These are phyloP conservation scores for Mentha longifolia DNA, from an alignment of 257 asterid species.

Conservation along the genomic window DNA sequence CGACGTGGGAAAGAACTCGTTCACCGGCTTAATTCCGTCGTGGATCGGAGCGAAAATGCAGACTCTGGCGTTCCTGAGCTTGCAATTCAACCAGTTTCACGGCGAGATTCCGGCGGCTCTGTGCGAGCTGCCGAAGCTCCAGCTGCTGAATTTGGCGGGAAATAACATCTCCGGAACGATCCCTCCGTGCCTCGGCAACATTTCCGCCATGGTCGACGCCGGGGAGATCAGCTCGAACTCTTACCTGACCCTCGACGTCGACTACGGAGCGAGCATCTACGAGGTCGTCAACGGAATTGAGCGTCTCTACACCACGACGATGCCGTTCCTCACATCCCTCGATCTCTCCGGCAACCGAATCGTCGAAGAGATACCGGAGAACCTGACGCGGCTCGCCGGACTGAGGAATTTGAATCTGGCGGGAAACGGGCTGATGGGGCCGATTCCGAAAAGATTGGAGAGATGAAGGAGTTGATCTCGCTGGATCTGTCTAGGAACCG, in stretches of 20 bases:
- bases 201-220: conserved; percentile 26
- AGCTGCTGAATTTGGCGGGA: conserved; percentile 29
- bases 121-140: conserved; percentile 28
- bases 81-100: conserved; percentile 20
- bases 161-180: conserved; percentile 14
- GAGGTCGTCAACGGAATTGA: conserved; percentile 29
- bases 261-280: conserved; percentile 28
- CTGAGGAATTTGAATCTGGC: conserved; percentile 27
- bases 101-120: conserved; percentile 23
- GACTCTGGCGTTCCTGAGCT: conserved; percentile 27
- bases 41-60: conserved; percentile 28
- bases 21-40: conserved; percentile 26
- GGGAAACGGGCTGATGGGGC: conserved; percentile 30
- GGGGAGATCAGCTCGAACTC: neutral
- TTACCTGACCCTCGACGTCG: conserved; percentile 28
- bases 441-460: conserved; percentile 25
- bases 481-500: conserved; percentile 31
- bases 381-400: conserved; percentile 19
- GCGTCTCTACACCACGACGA: conserved; percentile 30
- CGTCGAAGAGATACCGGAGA: conserved; percentile 25
- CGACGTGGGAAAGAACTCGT: conserved; percentile 27
- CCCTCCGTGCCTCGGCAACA: conserved; percentile 30
- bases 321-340: conserved; percentile 30
- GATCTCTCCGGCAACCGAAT: conserved; percentile 24
- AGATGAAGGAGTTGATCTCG: conserved; percentile 27